Percentiles rank a stretch among this genome's conserved stretches.
Evolutionary conservation across 2,329 filamentous ascomycete species (phyloP).

Genomic region (Pleomassaria siparia): DNA sequence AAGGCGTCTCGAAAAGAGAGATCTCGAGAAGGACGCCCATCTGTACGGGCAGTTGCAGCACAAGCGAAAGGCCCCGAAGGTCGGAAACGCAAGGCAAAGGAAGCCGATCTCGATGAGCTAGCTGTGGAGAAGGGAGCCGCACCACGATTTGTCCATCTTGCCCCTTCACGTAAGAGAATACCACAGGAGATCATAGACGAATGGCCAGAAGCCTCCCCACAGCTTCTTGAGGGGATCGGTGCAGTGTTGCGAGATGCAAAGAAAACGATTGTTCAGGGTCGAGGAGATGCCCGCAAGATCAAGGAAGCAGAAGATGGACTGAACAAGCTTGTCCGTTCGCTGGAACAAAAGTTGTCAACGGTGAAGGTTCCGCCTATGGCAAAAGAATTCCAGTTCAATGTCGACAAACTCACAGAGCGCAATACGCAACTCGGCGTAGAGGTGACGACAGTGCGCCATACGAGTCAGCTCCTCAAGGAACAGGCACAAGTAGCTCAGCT

Average conservation of each 20-base stretch:
- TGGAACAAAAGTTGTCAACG: conserved; percentile 60
- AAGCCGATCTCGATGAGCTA: conserved; percentile 18
- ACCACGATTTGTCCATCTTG: conserved; percentile 37
- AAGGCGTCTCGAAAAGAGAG: neutral
- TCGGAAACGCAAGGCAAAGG: conserved; percentile 23
- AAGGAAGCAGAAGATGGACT: conserved; percentile 60
- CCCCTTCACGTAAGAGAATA: conserved; percentile 38
- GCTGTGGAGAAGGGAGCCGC: conserved; percentile 17
- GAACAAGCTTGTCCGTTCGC: conserved; percentile 55
- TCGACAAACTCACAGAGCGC: conserved; percentile 65
- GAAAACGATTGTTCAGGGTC: conserved; percentile 62
- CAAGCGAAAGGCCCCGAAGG: conserved; percentile 6
- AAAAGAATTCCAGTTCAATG: conserved; percentile 59
- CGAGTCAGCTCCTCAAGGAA: conserved; percentile 60
- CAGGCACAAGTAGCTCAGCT: conserved; percentile 61
- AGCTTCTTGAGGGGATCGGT: conserved; percentile 59
- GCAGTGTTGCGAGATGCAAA: conserved; percentile 61
- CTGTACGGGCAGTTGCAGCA: conserved; percentile 5
- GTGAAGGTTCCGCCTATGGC: conserved; percentile 67
- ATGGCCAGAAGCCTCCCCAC: conserved; percentile 59
- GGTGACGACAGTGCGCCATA: conserved; percentile 63
- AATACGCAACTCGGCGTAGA: conserved; percentile 51
- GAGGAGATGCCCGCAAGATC: conserved; percentile 50
- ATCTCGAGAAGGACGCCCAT: conserved; percentile 8
- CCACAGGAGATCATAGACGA: conserved; percentile 40